Percentiles rank a stretch among this genome's conserved stretches.
phyloP scores from a whole-genome alignment of 2,329 filamentous ascomycete genomes.

The Phialophora verrucosa region DNA sequence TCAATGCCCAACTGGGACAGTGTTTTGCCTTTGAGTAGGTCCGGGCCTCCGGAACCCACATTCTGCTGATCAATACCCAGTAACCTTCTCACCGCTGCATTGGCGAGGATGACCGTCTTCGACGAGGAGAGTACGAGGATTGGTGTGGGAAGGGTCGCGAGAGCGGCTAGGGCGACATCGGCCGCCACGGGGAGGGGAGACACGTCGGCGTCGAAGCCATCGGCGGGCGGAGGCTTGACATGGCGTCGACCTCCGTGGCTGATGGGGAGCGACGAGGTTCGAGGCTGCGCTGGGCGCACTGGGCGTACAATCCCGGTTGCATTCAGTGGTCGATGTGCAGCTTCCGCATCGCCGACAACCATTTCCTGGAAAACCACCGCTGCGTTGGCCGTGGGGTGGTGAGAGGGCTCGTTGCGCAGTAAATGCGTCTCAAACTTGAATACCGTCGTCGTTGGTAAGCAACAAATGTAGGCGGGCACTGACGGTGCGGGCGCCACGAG shows the following conservation, averaged over 20 bases:
- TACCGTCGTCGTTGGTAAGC: neutral
- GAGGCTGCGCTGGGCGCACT: neutral
- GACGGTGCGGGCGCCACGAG: neutral
- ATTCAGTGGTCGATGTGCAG: constrained; percentile 9
- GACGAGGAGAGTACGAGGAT: constrained; percentile 69
- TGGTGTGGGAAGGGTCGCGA: constrained; percentile 77
- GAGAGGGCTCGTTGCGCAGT: neutral
- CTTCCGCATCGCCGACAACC: constrained; percentile 13
- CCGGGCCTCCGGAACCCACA: constrained; percentile 53
- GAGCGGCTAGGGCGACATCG: constrained; percentile 64
- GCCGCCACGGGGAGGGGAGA: constrained; percentile 33
- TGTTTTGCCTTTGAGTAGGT: constrained; percentile 68
- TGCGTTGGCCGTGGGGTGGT: neutral
- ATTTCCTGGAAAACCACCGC: constrained; percentile 12
- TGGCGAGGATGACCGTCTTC: constrained; percentile 75
- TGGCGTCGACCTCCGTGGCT: neutral
- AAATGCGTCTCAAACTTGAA: neutral
- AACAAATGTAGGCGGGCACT: neutral
- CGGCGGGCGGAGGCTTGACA: constrained; percentile 6
- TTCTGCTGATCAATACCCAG: constrained; percentile 60
- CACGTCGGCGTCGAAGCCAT: constrained; percentile 30
- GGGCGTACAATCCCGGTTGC: neutral
- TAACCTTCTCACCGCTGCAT: constrained; percentile 75
- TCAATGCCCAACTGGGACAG: constrained; percentile 75
- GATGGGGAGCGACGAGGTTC: neutral